These are phyloP conservation scores for Fusarium graminum DNA, from an alignment of 2,329 filamentous ascomycete genomes.

Conservation along the genomic window DNA sequence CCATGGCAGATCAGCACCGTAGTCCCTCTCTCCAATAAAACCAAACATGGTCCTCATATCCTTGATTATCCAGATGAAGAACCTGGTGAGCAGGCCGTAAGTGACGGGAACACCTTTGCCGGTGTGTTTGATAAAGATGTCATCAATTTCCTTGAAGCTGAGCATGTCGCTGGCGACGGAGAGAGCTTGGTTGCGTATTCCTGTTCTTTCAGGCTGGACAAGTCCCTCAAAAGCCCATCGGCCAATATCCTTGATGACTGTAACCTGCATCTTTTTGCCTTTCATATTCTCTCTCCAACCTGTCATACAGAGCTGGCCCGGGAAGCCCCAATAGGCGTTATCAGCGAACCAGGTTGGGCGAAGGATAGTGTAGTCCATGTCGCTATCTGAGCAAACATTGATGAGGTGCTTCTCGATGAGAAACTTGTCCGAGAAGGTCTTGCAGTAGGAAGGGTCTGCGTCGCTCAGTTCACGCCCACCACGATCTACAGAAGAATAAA, in stretches of 20 bases:
- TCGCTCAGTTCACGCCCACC: slow-evolving; percentile 69
- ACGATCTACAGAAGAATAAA: slow-evolving; percentile 75
- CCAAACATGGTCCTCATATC: slow-evolving; percentile 45
- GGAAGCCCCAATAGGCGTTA: slow-evolving; percentile 47
- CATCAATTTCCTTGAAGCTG: slow-evolving; percentile 40
- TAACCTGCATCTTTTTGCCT: slow-evolving; percentile 47
- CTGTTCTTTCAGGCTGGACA: slow-evolving; percentile 28
- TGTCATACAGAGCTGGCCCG: slow-evolving; percentile 47
- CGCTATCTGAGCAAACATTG: slow-evolving; percentile 47
- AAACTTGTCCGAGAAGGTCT: slow-evolving; percentile 63
- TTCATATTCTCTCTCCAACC: slow-evolving; percentile 47
- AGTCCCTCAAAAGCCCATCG: slow-evolving; percentile 44
- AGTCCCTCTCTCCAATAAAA: slow-evolving; percentile 39
- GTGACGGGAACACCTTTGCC: slow-evolving; percentile 43
- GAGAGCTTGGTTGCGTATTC: slow-evolving; percentile 43
- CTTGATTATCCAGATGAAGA: slow-evolving; percentile 43
- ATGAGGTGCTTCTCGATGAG: slow-evolving; percentile 70
- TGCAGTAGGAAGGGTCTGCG: slow-evolving; percentile 45
- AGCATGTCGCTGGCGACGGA: slow-evolving; percentile 47
- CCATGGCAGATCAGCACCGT: slow-evolving; percentile 43
- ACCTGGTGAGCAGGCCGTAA: slow-evolving; percentile 35
- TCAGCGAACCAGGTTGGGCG: slow-evolving; percentile 49
- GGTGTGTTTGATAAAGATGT: slow-evolving; percentile 37
- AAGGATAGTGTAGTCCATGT: slow-evolving; percentile 49
- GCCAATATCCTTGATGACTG: slow-evolving; percentile 44